A percentile compares a stretch with the other conserved stretches of the same genome.
These are phyloP conservation scores for Cladophialophora exuberans DNA, from an alignment of 2,329 filamentous ascomycete species.

Conservation along the genomic window DNA sequence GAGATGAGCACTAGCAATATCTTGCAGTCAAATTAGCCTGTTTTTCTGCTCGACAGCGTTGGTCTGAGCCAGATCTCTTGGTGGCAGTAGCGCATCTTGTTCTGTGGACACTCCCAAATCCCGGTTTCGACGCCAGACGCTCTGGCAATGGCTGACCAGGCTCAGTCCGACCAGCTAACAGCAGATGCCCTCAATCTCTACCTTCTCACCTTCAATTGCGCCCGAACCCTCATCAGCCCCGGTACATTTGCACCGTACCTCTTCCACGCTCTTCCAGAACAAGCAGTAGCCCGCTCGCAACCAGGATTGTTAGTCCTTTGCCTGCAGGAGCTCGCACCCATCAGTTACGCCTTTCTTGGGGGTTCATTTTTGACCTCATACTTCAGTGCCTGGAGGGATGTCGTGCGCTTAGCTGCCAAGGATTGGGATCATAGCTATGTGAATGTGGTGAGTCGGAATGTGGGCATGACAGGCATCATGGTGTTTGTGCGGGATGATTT, in stretches of 20 bases:
- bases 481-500: conserved; percentile 72
- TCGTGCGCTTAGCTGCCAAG: conserved; percentile 66
- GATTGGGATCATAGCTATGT: conserved; percentile 63
- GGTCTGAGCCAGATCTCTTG: no score
- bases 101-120: not conserved
- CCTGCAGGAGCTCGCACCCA: conserved; percentile 86
- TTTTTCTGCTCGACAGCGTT: no score
- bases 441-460: conserved; percentile 70
- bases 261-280: conserved; percentile 59
- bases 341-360: conserved; percentile 83
- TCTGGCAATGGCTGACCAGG: not conserved
- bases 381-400: conserved; percentile 70
- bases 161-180: not conserved
- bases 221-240: conserved; percentile 69
- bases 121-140: not conserved
- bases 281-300: conserved; percentile 55
- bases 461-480: conserved; percentile 89
- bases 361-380: conserved; percentile 78
- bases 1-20: no score
- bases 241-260: conserved; percentile 73
- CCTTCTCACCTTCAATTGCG: conserved; percentile 89
- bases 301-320: conserved; percentile 69
- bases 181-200: conserved; percentile 47
- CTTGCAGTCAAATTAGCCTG: no score
- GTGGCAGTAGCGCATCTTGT: no score